Evolutionary conservation across 176 grass and related monocot genomes (phyloP).

Genomic region (Zea luxurians): DNA sequence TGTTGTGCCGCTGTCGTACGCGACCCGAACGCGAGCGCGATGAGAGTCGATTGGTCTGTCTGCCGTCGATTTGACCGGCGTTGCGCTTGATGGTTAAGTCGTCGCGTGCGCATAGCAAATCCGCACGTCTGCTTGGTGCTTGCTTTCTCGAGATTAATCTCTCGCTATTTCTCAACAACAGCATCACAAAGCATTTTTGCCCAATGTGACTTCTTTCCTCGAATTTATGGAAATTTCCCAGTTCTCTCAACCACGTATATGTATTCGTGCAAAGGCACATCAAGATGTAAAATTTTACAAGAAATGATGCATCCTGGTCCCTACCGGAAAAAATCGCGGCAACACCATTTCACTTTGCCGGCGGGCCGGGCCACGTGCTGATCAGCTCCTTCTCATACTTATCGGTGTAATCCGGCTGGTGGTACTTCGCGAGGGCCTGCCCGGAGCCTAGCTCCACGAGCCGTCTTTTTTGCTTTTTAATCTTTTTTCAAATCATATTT

Average conservation of each 20-base stretch:
- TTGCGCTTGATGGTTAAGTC: not conserved
- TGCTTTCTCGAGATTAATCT: not conserved
- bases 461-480: not conserved
- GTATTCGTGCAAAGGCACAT: not conserved
- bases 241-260: not conserved
- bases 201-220: not conserved
- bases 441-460: slow-evolving; percentile 87
- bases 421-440: slow-evolving; percentile 66
- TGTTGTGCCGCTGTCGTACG: not conserved
- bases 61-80: not conserved
- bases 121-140: not conserved
- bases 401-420: slow-evolving; percentile 63
- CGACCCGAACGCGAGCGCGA: not conserved
- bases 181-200: not conserved
- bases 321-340: not conserved
- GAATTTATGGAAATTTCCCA: not conserved
- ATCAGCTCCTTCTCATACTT: slow-evolving; percentile 95
- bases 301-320: not conserved
- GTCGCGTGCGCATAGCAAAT: not conserved
- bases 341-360: slow-evolving; percentile 10
- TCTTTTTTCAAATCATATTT: too few relatives aligned
- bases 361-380: slow-evolving; percentile 71
- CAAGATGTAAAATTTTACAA: not conserved
- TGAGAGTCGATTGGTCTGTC: not conserved
- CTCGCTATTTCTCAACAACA: too few relatives aligned